A percentile compares a stretch with the other conserved stretches of the same genome.
Evolutionary conservation across 2,329 filamentous ascomycete species (phyloP).

Genomic region (Tolypocladium tundrense): DNA sequence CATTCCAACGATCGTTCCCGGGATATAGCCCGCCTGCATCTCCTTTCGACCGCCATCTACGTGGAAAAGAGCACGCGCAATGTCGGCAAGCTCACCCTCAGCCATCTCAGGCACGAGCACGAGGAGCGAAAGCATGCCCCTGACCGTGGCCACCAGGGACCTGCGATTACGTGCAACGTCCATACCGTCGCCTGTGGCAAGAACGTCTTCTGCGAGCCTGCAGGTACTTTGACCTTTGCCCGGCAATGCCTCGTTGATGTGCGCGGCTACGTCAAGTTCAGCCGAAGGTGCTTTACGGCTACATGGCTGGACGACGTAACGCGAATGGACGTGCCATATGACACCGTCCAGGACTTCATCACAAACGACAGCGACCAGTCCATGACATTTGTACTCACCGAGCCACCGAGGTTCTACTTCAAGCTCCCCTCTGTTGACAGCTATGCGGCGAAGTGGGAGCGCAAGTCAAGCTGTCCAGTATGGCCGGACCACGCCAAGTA

Average conservation of each 20-base stretch:
- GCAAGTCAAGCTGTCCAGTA: constrained; percentile 16
- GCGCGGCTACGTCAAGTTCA: constrained; percentile 30
- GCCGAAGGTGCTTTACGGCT: constrained; percentile 30
- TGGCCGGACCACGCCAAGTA: constrained; percentile 20
- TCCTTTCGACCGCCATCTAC: constrained; percentile 18
- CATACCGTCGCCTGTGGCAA: constrained; percentile 33
- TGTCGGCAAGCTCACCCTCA: constrained; percentile 12
- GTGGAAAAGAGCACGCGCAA: constrained; percentile 23
- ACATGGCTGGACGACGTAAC: constrained; percentile 12
- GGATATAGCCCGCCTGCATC: constrained; percentile 17
- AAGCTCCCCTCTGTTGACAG: constrained; percentile 2
- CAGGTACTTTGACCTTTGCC: constrained; percentile 29
- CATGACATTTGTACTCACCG: constrained; percentile 39
- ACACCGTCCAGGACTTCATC: constrained; percentile 36
- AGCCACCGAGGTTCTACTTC: constrained; percentile 40
- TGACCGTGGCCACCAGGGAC: constrained; percentile 8
- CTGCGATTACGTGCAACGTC: constrained; percentile 6
- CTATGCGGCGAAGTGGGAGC: constrained; percentile 11
- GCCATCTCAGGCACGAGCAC: constrained; percentile 17
- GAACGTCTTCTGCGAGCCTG: constrained; percentile 26
- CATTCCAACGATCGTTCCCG: not conserved
- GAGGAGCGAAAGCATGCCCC: constrained; percentile 10
- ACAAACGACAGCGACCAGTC: constrained; percentile 22
- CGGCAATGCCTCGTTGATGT: constrained; percentile 21
- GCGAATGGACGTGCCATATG: constrained; percentile 37